phyloP scores from a whole-genome alignment of 768 basidiomycete species.

The Amanita exitialis region DNA sequence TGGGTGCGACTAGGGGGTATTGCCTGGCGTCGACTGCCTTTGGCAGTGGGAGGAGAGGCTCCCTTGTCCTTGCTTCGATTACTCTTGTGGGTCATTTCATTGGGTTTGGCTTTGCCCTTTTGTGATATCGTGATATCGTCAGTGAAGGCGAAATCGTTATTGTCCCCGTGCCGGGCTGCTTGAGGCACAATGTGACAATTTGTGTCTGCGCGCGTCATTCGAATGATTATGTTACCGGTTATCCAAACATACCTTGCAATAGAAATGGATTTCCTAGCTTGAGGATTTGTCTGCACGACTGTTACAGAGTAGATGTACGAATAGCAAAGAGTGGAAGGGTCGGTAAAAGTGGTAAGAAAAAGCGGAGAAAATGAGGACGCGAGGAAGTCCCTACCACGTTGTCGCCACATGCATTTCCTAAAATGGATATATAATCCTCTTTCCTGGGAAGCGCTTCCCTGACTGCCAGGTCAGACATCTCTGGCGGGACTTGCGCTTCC shows the following conservation, averaged over 20 bases:
- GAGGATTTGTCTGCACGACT: constrained; percentile 16
- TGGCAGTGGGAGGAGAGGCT: constrained; percentile 1
- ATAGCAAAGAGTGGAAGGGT: constrained; percentile 10
- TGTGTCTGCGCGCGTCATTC: not conserved
- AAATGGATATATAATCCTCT: constrained; percentile 17
- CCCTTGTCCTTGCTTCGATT: constrained; percentile 5
- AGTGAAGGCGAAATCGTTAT: constrained; percentile 4
- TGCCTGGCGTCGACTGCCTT: not conserved
- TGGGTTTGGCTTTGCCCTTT: constrained; percentile 8
- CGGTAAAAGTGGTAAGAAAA: constrained; percentile 14
- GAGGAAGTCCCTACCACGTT: constrained; percentile 24
- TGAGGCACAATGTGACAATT: not conserved
- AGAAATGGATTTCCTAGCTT: constrained; percentile 29
- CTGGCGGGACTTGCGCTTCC: constrained; percentile 45
- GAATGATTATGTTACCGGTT: not conserved
- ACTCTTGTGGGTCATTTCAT: constrained; percentile 9
- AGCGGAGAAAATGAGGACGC: constrained; percentile 13
- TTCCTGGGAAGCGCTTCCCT: constrained; percentile 8
- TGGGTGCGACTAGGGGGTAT: not conserved
- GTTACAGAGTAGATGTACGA: constrained; percentile 14
- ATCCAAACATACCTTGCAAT: constrained; percentile 20
- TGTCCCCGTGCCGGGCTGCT: not conserved
- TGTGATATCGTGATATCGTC: constrained; percentile 9
- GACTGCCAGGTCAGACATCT: constrained; percentile 17
- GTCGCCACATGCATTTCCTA: constrained; percentile 28